Evolutionary conservation across 2,329 filamentous ascomycete genomes (phyloP).

Genomic region (Sarocladiaceae sp.): DNA sequence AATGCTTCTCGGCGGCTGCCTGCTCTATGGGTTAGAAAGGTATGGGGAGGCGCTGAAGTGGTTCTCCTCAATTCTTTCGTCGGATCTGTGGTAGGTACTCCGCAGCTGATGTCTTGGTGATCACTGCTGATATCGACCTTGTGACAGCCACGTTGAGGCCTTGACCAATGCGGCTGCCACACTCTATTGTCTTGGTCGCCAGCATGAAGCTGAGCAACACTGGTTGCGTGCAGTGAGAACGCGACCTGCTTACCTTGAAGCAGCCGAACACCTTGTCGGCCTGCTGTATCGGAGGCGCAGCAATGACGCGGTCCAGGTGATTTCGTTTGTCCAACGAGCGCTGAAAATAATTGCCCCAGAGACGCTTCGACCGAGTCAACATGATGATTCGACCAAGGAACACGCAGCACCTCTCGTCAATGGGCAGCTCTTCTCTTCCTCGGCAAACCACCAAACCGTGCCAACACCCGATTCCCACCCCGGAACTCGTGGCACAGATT

Average conservation of each 20-base stretch:
- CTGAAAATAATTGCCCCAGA: no score
- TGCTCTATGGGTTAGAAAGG: slow-evolving; percentile 84
- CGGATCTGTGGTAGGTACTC: slow-evolving; percentile 48
- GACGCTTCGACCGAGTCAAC: slow-evolving; percentile 50
- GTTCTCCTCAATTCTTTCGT: slow-evolving; percentile 60
- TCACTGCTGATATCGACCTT: background rate
- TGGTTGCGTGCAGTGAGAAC: slow-evolving; percentile 83
- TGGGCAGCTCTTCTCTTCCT: no score
- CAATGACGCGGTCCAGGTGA: slow-evolving; percentile 81
- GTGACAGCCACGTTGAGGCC: slow-evolving; percentile 75
- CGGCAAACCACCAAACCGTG: no score
- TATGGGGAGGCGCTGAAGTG: slow-evolving; percentile 73
- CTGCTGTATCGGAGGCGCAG: slow-evolving; percentile 80
- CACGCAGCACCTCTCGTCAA: no score
- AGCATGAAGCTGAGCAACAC: slow-evolving; percentile 77
- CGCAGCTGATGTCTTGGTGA: background rate
- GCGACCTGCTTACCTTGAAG: slow-evolving; percentile 86
- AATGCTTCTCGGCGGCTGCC: slow-evolving; percentile 83
- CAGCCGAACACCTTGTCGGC: slow-evolving; percentile 89
- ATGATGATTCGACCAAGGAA: no score
- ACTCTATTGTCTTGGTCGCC: slow-evolving; percentile 75
- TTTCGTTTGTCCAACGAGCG: slow-evolving; percentile 87
- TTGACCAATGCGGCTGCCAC: slow-evolving; percentile 91
- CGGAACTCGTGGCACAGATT: no score
- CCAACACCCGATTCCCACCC: no score